Percentiles rank a stretch among this genome's conserved stretches.
Conservation (phyloP, 352 stramenopile genomes). For the Pythium folliculosum region DNA sequence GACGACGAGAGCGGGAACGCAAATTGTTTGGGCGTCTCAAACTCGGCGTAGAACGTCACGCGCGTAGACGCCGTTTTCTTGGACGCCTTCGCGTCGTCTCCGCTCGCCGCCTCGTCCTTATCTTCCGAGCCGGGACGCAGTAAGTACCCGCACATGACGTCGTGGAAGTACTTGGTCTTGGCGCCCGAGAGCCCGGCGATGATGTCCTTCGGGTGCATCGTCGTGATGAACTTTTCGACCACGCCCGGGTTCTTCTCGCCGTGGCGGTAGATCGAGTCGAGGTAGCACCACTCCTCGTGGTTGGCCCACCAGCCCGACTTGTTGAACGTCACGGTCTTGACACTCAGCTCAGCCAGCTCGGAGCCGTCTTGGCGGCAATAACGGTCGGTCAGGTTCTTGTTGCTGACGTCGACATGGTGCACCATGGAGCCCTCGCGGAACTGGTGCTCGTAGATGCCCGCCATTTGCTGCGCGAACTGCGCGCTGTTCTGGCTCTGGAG, state of each 20-base stretch:
- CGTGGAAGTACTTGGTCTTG: slow-evolving; percentile 22
- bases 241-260: neutral
- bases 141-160: slow-evolving; percentile 22
- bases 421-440: slow-evolving; percentile 23
- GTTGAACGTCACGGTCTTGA: slow-evolving; percentile 32
- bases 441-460: slow-evolving; percentile 15
- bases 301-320: slow-evolving; percentile 13
- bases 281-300: slow-evolving; percentile 31
- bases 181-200: slow-evolving; percentile 19
- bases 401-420: slow-evolving; percentile 12
- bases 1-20: neutral
- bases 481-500: slow-evolving; percentile 17
- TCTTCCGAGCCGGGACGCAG: slow-evolving; percentile 1
- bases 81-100: neutral
- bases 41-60: slow-evolving; percentile 25
- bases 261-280: slow-evolving; percentile 20
- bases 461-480: slow-evolving; percentile 24
- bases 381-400: neutral
- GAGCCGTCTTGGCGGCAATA: slow-evolving; percentile 3
- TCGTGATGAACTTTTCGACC: slow-evolving; percentile 29
- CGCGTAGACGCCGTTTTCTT: neutral
- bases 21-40: neutral
- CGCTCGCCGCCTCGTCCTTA: no score
- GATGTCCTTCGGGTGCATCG: slow-evolving; percentile 22
- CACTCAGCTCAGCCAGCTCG: slow-evolving; percentile 16